Percentiles rank a stretch among this genome's conserved stretches.
These are phyloP conservation scores for Phylloporus sp. DNA, from an alignment of 768 basidiomycete species.

Conservation along the genomic window DNA sequence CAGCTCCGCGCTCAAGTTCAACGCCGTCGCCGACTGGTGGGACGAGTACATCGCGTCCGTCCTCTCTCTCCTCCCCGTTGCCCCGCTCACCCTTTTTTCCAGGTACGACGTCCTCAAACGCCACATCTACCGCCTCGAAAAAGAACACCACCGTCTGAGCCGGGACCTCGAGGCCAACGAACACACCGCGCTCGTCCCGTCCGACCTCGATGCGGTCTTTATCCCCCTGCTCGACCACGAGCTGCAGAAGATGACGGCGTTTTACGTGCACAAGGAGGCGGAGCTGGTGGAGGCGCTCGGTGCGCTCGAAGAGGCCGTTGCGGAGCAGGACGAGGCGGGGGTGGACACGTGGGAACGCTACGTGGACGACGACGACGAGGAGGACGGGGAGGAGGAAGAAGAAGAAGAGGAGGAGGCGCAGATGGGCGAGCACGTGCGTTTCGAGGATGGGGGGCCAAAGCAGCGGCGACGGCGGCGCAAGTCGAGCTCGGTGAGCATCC, in stretches of 20 bases:
- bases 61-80: neutral
- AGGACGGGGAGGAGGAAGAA: conserved; percentile 58
- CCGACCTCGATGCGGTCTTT: conserved; percentile 55
- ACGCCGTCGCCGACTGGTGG: conserved; percentile 90
- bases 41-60: conserved; percentile 86
- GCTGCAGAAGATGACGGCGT: conserved; percentile 70
- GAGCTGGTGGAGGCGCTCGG: conserved; percentile 62
- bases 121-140: conserved; percentile 82
- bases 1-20: conserved; percentile 86
- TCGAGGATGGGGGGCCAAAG: conserved; percentile 29
- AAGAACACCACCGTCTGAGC: conserved; percentile 54
- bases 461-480: conserved; percentile 34
- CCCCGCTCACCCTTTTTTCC: neutral
- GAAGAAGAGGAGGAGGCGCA: conserved; percentile 56
- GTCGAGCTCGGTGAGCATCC: conserved; percentile 25
- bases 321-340: conserved; percentile 58
- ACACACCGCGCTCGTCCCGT: conserved; percentile 49
- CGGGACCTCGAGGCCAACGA: conserved; percentile 67
- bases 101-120: conserved; percentile 88
- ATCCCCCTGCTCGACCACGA: conserved; percentile 76
- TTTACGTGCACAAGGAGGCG: conserved; percentile 75
- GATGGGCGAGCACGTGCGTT: conserved; percentile 18
- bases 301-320: conserved; percentile 54
- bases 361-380: conserved; percentile 47
- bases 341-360: conserved; percentile 49